Conservation (phyloP, 2,329 filamentous ascomycete species). For the Clonostachys sp. region DNA sequence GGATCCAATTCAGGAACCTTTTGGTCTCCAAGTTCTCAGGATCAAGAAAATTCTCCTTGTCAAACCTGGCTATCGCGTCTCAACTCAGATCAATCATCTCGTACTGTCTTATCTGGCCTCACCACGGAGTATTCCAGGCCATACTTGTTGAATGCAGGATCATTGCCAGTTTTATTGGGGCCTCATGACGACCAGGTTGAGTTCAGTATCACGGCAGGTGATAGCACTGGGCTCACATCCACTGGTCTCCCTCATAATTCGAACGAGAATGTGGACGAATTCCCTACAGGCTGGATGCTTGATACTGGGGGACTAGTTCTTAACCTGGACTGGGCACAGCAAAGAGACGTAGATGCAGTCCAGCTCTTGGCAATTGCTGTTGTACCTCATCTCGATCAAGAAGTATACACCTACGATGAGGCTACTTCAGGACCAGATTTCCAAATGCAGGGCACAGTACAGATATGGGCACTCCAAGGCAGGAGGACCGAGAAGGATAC, state of each 20-base stretch:
- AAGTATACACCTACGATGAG: constrained; percentile 29
- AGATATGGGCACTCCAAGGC: constrained; percentile 44
- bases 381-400: constrained; percentile 45
- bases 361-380: constrained; percentile 47
- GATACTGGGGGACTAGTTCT: constrained; percentile 49
- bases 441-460: constrained; percentile 39
- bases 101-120: background rate
- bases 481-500: constrained; percentile 20
- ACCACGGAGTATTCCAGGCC: constrained; percentile 13
- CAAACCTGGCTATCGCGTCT: background rate
- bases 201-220: constrained; percentile 16
- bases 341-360: constrained; percentile 22
- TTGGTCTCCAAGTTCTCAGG: background rate
- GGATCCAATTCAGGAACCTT: constrained; percentile 10
- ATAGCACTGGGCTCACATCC: constrained; percentile 15
- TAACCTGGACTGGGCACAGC: constrained; percentile 44
- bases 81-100: background rate
- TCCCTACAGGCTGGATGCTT: constrained; percentile 43
- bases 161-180: constrained; percentile 26
- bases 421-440: constrained; percentile 28
- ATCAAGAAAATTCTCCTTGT: background rate
- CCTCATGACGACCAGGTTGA: constrained; percentile 21
- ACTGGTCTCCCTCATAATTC: constrained; percentile 18
- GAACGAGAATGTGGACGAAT: constrained; percentile 11
- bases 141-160: constrained; percentile 17